Conservation (phyloP, 2,329 filamentous ascomycete genomes). For the Zelopaecilomyces penicillatus region DNA sequence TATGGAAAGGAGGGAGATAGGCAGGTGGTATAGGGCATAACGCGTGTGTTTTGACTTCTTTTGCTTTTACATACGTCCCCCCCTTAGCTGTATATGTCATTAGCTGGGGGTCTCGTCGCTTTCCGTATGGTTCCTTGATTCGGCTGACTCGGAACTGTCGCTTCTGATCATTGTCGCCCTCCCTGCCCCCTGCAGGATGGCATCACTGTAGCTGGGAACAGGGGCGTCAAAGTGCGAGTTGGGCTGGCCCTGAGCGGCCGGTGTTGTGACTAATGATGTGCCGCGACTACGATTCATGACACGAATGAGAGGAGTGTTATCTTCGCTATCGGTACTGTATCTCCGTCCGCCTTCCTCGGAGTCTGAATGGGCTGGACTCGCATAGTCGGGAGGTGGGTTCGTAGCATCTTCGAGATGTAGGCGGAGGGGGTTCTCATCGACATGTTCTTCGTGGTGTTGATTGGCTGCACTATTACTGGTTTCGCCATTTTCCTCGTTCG, state of each 20-base stretch:
- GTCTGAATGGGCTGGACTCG: constrained; percentile 55
- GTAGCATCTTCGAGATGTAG: constrained; percentile 44
- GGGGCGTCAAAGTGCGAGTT: constrained; percentile 30
- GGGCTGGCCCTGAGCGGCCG: constrained; percentile 14
- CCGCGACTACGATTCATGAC: constrained; percentile 43
- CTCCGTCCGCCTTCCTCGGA: constrained; percentile 43
- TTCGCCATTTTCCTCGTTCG: constrained; percentile 63
- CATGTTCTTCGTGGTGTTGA: constrained; percentile 15
- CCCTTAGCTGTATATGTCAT: too few relatives aligned
- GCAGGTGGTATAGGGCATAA: too few relatives aligned
- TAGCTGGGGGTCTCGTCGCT: background rate
- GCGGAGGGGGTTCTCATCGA: constrained; percentile 30
- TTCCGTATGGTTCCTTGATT: constrained; percentile 7
- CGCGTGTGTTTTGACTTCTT: too few relatives aligned
- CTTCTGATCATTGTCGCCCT: constrained; percentile 12
- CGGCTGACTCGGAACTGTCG: constrained; percentile 16
- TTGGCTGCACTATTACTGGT: constrained; percentile 22
- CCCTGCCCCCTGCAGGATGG: constrained; percentile 46
- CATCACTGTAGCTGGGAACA: constrained; percentile 77
- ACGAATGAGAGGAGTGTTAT: constrained; percentile 44
- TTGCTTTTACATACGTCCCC: too few relatives aligned
- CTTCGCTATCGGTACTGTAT: constrained; percentile 52
- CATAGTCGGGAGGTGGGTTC: constrained; percentile 63
- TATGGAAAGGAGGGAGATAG: too few relatives aligned
- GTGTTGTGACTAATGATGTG: constrained; percentile 35